Evolutionary conservation across 2,329 filamentous ascomycete species (phyloP).

Genomic region (Botrytis elliptica): DNA sequence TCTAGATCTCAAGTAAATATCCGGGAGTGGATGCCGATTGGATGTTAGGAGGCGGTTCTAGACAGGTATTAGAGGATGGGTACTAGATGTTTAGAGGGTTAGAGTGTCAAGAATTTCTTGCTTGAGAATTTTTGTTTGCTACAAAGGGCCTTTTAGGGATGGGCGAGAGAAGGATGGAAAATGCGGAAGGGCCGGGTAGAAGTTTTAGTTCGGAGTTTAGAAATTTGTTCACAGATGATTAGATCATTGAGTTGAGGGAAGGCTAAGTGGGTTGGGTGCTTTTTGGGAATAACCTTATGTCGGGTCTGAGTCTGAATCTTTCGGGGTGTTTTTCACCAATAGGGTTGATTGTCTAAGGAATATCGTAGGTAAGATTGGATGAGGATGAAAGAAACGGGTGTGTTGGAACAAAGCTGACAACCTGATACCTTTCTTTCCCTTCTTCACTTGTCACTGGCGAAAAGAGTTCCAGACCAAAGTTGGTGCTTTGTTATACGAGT

Average conservation of each 20-base stretch:
- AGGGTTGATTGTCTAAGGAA: neutral
- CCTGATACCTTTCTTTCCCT: neutral
- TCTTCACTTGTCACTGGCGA: neutral
- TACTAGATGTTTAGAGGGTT: neutral
- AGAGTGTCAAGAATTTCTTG: neutral
- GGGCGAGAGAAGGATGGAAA: neutral
- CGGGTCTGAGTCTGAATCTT: neutral
- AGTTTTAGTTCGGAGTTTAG: neutral
- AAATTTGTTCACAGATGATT: neutral
- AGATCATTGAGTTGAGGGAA: neutral
- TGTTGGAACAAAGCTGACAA: neutral
- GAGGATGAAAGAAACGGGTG: no score
- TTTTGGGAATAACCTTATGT: neutral
- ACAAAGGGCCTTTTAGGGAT: neutral
- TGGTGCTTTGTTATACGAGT: neutral
- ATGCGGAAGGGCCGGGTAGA: neutral
- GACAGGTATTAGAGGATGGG: neutral
- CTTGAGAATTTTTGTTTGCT: neutral
- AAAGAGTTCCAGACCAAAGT: neutral
- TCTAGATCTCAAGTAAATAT: neutral
- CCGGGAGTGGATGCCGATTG: neutral
- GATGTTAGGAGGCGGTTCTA: neutral
- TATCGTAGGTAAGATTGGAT: neutral
- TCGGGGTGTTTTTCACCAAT: neutral
- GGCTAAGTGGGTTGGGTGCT: neutral